A percentile compares a stretch with the other conserved stretches of the same genome.
phyloP scores from a whole-genome alignment of 2,329 filamentous ascomycete genomes.

The Botrytis squamosa region DNA sequence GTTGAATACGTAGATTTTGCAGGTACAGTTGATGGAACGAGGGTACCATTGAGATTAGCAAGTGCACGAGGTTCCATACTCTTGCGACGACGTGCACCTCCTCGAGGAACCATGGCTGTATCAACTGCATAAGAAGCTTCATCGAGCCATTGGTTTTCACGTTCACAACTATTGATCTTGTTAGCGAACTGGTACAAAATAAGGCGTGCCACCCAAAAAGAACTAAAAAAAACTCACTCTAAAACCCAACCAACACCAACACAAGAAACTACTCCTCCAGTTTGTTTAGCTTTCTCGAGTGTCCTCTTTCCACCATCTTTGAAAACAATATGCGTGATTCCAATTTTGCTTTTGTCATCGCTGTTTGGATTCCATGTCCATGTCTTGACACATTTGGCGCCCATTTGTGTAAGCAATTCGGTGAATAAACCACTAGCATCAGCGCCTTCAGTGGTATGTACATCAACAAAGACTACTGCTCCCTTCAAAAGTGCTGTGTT shows the following conservation, averaged over 20 bases:
- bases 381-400: conserved; percentile 71
- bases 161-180: conserved; percentile 60
- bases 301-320: conserved; percentile 83
- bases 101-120: conserved; percentile 64
- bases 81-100: conserved; percentile 70
- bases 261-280: conserved; percentile 73
- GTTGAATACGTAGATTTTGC: conserved; percentile 35
- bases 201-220: not conserved
- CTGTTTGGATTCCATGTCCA: conserved; percentile 65
- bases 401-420: conserved; percentile 76
- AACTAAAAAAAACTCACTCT: conserved; percentile 59
- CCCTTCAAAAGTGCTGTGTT: conserved; percentile 60
- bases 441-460: conserved; percentile 76
- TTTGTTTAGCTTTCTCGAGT: conserved; percentile 74
- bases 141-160: conserved; percentile 73
- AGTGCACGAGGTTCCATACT: conserved; percentile 76
- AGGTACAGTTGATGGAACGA: conserved; percentile 46
- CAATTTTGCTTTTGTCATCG: conserved; percentile 52
- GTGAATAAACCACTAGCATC: conserved; percentile 81
- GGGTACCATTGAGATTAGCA: conserved; percentile 65
- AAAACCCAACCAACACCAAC: conserved; percentile 87
- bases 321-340: conserved; percentile 85
- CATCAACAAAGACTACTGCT: conserved; percentile 78
- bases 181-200: conserved; percentile 37
- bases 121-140: conserved; percentile 70